phyloP scores from a whole-genome alignment of 2,329 filamentous ascomycete genomes.

The Fusarium irregulare region DNA sequence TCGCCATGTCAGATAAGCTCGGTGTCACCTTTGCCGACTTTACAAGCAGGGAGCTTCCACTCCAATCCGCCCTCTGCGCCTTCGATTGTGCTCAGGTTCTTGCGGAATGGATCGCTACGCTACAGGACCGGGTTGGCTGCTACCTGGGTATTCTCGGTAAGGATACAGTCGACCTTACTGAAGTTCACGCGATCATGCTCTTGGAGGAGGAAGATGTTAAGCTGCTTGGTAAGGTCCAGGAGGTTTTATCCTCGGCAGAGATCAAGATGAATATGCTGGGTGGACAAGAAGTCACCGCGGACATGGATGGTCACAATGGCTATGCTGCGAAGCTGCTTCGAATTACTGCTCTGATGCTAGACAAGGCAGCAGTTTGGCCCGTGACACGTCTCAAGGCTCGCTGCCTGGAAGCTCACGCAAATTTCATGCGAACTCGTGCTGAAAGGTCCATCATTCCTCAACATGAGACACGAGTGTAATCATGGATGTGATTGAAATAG shows the following conservation, averaged over 20 bases:
- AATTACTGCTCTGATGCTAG: constrained; percentile 86
- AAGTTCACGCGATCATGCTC: constrained; percentile 88
- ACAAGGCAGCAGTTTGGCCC: constrained; percentile 92
- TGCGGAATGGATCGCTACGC: constrained; percentile 91
- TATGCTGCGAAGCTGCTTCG: constrained; percentile 87
- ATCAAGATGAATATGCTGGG: constrained; percentile 77
- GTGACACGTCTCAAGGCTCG: constrained; percentile 66
- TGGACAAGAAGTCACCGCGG: constrained; percentile 64
- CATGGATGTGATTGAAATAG: background rate
- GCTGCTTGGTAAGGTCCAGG: constrained; percentile 82
- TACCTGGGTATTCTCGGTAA: constrained; percentile 89
- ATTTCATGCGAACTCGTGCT: constrained; percentile 62
- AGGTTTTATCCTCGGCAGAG: constrained; percentile 81
- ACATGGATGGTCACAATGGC: constrained; percentile 72
- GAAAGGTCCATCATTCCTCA: constrained; percentile 62
- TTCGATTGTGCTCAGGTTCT: constrained; percentile 96
- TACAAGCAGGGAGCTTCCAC: constrained; percentile 83
- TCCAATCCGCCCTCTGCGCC: constrained; percentile 90
- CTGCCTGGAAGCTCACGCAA: constrained; percentile 66
- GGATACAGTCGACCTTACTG: constrained; percentile 80
- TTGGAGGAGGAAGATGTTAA: constrained; percentile 93
- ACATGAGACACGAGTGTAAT: constrained; percentile 48
- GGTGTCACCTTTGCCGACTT: constrained; percentile 88
- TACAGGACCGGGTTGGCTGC: constrained; percentile 92
- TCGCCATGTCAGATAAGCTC: constrained; percentile 87